These are phyloP conservation scores for Cyphellophora europaea DNA, from an alignment of 2,329 filamentous ascomycete genomes.

Conservation along the genomic window DNA sequence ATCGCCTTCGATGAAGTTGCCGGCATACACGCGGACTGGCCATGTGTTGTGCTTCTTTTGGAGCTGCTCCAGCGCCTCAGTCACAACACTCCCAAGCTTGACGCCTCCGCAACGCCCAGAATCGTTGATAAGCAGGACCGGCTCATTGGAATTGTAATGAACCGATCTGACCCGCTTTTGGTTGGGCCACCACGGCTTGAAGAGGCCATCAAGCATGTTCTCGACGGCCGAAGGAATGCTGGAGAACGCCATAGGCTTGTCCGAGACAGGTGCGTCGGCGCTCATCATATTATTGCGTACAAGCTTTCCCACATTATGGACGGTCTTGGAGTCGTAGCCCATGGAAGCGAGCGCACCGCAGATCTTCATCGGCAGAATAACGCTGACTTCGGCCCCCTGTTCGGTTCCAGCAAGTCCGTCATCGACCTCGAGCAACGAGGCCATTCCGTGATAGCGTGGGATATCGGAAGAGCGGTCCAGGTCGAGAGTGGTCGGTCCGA, in stretches of 20 bases:
- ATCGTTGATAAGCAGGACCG: constrained; percentile 14
- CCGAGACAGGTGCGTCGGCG: constrained; percentile 1
- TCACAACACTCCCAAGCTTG: constrained; percentile 2
- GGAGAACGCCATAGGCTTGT: neutral
- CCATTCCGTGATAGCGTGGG: neutral
- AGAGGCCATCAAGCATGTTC: constrained; percentile 7
- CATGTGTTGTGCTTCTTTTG: constrained; percentile 12
- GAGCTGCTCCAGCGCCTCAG: constrained; percentile 7
- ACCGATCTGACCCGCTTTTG: constrained; percentile 5
- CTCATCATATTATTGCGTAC: constrained; percentile 10
- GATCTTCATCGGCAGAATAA: constrained; percentile 6
- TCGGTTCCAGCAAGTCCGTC: neutral
- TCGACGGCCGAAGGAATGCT: constrained; percentile 2
- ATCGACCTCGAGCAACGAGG: neutral
- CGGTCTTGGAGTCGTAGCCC: constrained; percentile 8
- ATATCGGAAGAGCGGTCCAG: neutral
- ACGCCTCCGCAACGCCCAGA: neutral
- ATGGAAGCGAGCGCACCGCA: constrained; percentile 7
- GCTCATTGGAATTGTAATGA: constrained; percentile 18
- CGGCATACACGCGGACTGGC: constrained; percentile 16
- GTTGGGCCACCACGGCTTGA: constrained; percentile 9
- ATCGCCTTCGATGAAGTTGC: neutral
- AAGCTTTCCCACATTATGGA: constrained; percentile 7
- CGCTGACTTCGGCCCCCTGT: neutral
- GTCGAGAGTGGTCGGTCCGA: neutral